Evolutionary conservation across 495 filamentous ascomycete genomes (phyloP).

Genomic region (Glutinoglossum americanum): DNA sequence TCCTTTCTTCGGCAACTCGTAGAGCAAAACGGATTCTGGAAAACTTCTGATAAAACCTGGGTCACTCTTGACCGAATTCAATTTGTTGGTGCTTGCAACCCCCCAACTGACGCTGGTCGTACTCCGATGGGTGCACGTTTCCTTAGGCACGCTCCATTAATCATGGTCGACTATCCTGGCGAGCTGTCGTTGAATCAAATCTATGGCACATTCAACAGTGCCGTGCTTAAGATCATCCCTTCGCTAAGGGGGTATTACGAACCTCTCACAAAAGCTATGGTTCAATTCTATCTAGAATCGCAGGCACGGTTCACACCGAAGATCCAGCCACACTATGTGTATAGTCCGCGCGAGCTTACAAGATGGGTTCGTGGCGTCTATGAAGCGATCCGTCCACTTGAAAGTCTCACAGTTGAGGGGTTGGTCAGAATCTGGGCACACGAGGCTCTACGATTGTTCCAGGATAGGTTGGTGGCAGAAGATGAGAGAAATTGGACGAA

Average conservation of each 20-base stretch:
- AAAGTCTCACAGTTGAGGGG: constrained; percentile 70
- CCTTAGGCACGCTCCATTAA: constrained; percentile 79
- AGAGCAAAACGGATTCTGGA: constrained; percentile 98
- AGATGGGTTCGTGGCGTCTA: constrained; percentile 94
- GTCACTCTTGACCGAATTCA: constrained; percentile 94
- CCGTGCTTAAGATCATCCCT: constrained; percentile 88
- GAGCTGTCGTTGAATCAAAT: constrained; percentile 87
- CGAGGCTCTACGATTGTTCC: constrained; percentile 86
- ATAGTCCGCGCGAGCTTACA: constrained; percentile 94
- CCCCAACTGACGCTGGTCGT: constrained; percentile 93
- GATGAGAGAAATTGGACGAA: constrained; percentile 92
- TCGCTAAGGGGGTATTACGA: constrained; percentile 89
- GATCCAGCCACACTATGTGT: constrained; percentile 96
- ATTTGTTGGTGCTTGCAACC: constrained; percentile 97
- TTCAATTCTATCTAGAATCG: constrained; percentile 85
- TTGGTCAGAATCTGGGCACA: constrained; percentile 96
- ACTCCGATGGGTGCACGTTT: constrained; percentile 85
- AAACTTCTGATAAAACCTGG: constrained; percentile 92
- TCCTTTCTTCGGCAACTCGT: constrained; percentile 92
- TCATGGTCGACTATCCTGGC: constrained; percentile 99
- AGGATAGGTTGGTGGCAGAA: constrained; percentile 82
- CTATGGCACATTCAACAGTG: constrained; percentile 95
- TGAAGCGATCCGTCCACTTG: constrained; percentile 82
- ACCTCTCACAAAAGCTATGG: constrained; percentile 90
- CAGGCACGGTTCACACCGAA: constrained; percentile 82